Percentiles rank a stretch among this genome's conserved stretches.
phyloP scores from a whole-genome alignment of 2,329 filamentous ascomycete species.

The Ramularia collo-cygni region DNA sequence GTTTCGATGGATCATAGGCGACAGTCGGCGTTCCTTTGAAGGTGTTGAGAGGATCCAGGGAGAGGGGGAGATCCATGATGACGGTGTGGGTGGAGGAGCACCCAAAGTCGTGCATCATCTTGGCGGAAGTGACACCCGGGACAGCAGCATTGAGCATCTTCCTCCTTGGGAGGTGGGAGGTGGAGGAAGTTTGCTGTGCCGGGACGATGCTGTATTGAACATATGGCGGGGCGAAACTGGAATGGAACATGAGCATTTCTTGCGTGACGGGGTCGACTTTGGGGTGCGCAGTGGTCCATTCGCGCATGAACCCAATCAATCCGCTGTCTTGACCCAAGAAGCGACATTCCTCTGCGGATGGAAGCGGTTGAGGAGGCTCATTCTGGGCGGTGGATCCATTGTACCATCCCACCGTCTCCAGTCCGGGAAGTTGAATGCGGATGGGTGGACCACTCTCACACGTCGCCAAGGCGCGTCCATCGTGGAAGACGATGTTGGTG shows the following conservation, averaged over 20 bases:
- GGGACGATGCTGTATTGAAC: constrained; percentile 59
- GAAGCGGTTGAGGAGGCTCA: constrained; percentile 39
- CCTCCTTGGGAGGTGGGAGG: neutral
- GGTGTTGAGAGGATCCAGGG: constrained; percentile 57
- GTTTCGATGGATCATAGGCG: constrained; percentile 50
- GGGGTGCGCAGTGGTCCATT: constrained; percentile 66
- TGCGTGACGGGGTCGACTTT: constrained; percentile 58
- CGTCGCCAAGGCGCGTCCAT: constrained; percentile 60
- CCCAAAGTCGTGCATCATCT: constrained; percentile 73
- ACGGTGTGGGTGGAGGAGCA: constrained; percentile 57
- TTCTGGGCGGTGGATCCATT: constrained; percentile 52
- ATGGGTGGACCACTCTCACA: constrained; percentile 68
- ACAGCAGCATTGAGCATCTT: constrained; percentile 49
- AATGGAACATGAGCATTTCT: constrained; percentile 62
- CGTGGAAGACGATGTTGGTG: constrained; percentile 59
- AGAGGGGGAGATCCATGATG: constrained; percentile 63
- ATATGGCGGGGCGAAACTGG: constrained; percentile 58
- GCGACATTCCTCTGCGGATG: constrained; percentile 2
- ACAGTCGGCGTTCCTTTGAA: constrained; percentile 51
- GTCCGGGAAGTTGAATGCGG: constrained; percentile 53
- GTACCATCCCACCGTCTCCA: constrained; percentile 67
- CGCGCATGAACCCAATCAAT: constrained; percentile 55
- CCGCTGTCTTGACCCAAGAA: constrained; percentile 35
- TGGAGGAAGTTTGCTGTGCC: constrained; percentile 4
- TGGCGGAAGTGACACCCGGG: constrained; percentile 55